These are phyloP conservation scores for Cylindrodendrum hubeiense DNA, from an alignment of 2,329 filamentous ascomycete species.

Conservation along the genomic window DNA sequence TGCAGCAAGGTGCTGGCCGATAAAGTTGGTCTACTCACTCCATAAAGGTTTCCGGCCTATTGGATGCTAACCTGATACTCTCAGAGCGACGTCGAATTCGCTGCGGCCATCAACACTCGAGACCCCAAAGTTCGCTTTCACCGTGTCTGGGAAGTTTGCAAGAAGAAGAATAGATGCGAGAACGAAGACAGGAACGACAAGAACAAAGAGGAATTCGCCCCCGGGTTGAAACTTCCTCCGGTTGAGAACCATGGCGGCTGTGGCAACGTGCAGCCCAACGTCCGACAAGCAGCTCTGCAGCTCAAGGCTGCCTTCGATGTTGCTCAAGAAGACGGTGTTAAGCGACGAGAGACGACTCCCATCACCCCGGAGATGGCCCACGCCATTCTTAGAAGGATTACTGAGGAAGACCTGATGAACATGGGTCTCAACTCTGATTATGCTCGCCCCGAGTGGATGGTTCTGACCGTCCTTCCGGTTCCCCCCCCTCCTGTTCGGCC, in stretches of 20 bases:
- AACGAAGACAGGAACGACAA: conserved; percentile 79
- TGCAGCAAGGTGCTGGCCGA: conserved; percentile 98
- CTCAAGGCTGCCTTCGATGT: conserved; percentile 81
- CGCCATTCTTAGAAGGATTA: conserved; percentile 88
- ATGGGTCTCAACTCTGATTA: conserved; percentile 96
- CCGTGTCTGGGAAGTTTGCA: conserved; percentile 91
- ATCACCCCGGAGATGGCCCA: conserved; percentile 89
- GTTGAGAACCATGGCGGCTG: conserved; percentile 84
- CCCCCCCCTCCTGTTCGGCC: conserved; percentile 95
- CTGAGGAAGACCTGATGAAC: conserved; percentile 82
- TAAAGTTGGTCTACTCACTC: conserved; percentile 85
- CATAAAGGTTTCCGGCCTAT: conserved; percentile 64
- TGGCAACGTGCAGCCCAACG: conserved; percentile 89
- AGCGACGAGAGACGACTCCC: conserved; percentile 81
- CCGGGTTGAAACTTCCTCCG: conserved; percentile 65
- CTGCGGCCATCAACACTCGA: conserved; percentile 83
- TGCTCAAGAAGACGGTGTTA: conserved; percentile 74
- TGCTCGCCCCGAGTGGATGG: conserved; percentile 98
- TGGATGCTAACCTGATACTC: conserved; percentile 71
- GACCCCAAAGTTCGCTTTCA: conserved; percentile 97
- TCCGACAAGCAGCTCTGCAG: conserved; percentile 88
- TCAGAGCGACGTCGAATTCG: conserved; percentile 87
- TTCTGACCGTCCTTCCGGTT: conserved; percentile 93
- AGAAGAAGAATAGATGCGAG: conserved; percentile 87
- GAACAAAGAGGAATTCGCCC: conserved; percentile 76